Base-by-base conservation (phyloP, 1,284 basidiomycete genomes). In the Puccinia coronata region DNA sequence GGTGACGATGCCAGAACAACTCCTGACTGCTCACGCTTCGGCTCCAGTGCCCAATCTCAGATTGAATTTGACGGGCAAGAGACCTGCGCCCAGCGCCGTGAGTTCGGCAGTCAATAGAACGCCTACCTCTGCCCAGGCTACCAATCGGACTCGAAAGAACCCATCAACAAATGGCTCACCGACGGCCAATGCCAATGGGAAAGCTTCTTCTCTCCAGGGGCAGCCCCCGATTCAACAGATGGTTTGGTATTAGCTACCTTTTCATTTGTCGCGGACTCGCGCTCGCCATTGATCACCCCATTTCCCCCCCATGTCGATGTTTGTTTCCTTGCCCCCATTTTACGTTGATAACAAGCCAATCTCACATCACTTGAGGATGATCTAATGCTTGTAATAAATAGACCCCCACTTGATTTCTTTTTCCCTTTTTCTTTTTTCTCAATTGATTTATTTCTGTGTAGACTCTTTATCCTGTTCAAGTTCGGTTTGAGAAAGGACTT, bases 221-320 rank as follows among this genome's bases (percentile, higher is more conserved):
- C 67, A 69, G n/a, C 67, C 41, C 11, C 28, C 67, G 67, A 69
- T 69, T 69, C 67, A 69, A 43, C 67, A 69, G 47, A 69, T 69
- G 67, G 67, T 49, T 28, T 63, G 59, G 59, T 63, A 63, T 63
- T 63, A 63, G 59, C 18, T 59, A 1, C 9, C 8, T 34, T 31
- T 59, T 59, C 9, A 31, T 59, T 39, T 5, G 18, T 18, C 34
- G 25, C 34, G 11, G 11, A 4, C 18, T 51, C 11, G 12, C 49
- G 49, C 23, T 51, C 16, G 43, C 16, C 43, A 43, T 43, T 43
- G 43, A 16, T 16, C 16, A 6, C 43, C 6, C 43, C 43, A 43
- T 6, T 43, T 43, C 43, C 16, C 16, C 43, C 43, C 16, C 43
- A 43, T n/a, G n/a, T 57, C n/a, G 53, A 8, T 25, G n/a, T 20